Evolutionary conservation across 345 rosid species (phyloP).

Genomic region (Odontarrhena argentea): DNA sequence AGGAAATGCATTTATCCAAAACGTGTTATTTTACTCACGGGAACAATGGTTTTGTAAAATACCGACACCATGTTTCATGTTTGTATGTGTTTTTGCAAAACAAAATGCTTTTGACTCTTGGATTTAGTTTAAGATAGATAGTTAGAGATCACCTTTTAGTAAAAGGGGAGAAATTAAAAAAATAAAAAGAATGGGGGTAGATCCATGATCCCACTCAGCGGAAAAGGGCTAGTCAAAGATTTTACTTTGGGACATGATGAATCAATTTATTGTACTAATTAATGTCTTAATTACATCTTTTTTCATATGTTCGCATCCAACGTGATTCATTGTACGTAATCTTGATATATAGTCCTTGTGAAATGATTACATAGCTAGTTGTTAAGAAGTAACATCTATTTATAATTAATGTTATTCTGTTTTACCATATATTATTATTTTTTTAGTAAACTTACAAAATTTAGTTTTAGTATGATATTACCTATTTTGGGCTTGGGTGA

Average conservation of each 20-base stretch:
- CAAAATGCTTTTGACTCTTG: neutral
- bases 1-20: no score
- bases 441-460: no score
- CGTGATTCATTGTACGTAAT: neutral
- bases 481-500: no score
- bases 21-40: no score
- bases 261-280: no score
- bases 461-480: no score
- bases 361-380: neutral
- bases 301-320: neutral
- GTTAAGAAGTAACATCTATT: neutral
- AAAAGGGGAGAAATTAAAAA: neutral
- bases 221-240: slow-evolving; percentile 22
- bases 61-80: no score
- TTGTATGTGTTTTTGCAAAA: neutral
- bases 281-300: neutral
- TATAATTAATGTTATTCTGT: no score
- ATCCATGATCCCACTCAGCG: neutral
- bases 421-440: no score
- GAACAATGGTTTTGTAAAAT: no score
- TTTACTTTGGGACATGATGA: slow-evolving; percentile 16
- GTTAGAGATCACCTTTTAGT: neutral
- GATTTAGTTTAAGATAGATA: neutral
- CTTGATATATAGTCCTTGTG: neutral
- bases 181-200: neutral